These are phyloP conservation scores for Dysphania ambrosioides DNA, from an alignment of 148 eudicot species.

Conservation along the genomic window DNA sequence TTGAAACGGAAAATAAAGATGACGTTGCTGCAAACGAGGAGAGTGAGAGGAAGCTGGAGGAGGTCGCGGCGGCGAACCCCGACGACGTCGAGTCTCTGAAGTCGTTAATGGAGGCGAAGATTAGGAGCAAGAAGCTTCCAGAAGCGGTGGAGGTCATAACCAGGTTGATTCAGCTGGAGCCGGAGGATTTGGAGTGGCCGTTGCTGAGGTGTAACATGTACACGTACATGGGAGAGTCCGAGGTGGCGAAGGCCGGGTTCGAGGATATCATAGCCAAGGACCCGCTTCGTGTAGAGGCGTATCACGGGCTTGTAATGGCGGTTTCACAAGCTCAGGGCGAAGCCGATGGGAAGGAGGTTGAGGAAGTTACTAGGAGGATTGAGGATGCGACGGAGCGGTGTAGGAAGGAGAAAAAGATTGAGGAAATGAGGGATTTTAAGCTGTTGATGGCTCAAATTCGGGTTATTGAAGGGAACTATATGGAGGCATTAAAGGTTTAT, in stretches of 20 bases:
- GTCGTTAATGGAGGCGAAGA: constrained; percentile 48
- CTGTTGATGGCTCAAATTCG: constrained; percentile 71
- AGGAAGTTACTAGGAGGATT: constrained; percentile 43
- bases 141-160: constrained; percentile 54
- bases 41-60: constrained; percentile 38
- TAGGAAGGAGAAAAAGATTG: constrained; percentile 53
- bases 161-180: constrained; percentile 55
- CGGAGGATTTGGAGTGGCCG: constrained; percentile 59
- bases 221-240: constrained; percentile 44
- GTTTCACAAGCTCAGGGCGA: constrained; percentile 52
- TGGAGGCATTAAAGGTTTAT: constrained; percentile 75
- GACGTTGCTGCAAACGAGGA: constrained; percentile 30
- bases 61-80: constrained; percentile 32
- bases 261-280: constrained; percentile 51
- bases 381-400: constrained; percentile 47
- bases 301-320: constrained; percentile 70
- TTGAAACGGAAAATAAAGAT: neutral
- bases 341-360: constrained; percentile 30
- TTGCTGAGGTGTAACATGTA: constrained; percentile 61
- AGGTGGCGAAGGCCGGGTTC: constrained; percentile 52
- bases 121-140: constrained; percentile 41
- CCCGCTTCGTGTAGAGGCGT: constrained; percentile 68
- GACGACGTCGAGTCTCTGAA: constrained; percentile 39
- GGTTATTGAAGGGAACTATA: constrained; percentile 60
- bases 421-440: constrained; percentile 70